A percentile compares a stretch with the other conserved stretches of the same genome.
These are phyloP conservation scores for Cymbopogon flexuosus DNA, from an alignment of 202 grass and related monocot genomes.

Conservation along the genomic window DNA sequence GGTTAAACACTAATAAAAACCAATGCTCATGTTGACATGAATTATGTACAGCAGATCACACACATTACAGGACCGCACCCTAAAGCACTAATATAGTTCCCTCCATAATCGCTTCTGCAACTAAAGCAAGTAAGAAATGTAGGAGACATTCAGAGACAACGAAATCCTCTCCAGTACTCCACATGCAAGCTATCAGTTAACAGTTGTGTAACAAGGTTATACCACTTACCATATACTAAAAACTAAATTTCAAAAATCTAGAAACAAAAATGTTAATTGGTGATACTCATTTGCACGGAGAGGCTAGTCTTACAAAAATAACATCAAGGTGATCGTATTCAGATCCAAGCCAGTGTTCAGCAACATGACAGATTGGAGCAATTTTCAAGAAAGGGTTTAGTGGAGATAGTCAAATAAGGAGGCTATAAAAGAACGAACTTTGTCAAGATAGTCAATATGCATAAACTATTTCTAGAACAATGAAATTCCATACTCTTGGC, in stretches of 20 bases:
- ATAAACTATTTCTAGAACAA: background rate
- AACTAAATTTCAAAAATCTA: background rate
- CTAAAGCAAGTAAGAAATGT: background rate
- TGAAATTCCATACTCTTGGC: background rate
- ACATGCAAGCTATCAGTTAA: background rate
- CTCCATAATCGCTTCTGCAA: background rate
- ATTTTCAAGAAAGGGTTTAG: constrained; percentile 19
- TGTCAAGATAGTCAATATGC: background rate
- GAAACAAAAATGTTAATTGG: background rate
- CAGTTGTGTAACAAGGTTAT: background rate
- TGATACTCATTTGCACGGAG: background rate
- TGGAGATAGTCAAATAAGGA: background rate
- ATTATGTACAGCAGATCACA: background rate
- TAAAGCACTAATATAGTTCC: background rate
- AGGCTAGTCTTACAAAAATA: background rate
- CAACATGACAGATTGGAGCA: background rate
- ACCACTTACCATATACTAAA: background rate
- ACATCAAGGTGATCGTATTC: background rate
- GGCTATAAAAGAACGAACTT: background rate
- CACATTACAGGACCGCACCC: background rate
- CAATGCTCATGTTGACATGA: background rate
- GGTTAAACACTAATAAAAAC: constrained; percentile 14
- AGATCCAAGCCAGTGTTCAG: background rate
- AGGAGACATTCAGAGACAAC: background rate
- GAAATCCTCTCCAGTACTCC: background rate